phyloP scores from a whole-genome alignment of 345 rosid species.

The Syzygium jambos region DNA sequence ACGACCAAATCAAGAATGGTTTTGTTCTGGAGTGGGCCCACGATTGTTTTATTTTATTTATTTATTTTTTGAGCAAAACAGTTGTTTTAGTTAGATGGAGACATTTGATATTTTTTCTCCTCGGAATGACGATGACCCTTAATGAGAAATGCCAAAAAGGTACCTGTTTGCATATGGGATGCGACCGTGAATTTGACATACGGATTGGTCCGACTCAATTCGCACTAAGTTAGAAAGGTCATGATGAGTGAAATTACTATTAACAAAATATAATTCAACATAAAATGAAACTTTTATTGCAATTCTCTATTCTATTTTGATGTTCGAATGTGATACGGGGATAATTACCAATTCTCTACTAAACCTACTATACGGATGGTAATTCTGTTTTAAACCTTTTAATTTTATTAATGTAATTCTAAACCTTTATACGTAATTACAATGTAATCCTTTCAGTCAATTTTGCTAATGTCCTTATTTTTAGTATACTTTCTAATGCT shows the following conservation, averaged over 20 bases:
- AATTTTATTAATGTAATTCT: not conserved
- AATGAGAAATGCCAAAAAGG: not conserved
- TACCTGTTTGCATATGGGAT: not conserved
- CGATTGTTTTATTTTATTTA: no score
- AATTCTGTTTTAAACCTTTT: not conserved
- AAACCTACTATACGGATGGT: not conserved
- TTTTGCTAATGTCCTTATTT: not conserved
- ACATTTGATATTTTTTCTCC: not conserved
- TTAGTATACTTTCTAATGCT: no score
- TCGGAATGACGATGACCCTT: not conserved
- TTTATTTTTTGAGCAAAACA: no score
- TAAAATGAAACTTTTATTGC: not conserved
- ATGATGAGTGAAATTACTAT: not conserved
- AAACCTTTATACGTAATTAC: not conserved
- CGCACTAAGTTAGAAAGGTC: not conserved
- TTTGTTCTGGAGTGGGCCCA: not conserved
- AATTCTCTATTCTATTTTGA: not conserved
- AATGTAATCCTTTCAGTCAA: rapidly evolving
- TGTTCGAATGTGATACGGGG: rapidly evolving
- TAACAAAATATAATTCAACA: not conserved
- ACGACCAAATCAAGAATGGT: not conserved
- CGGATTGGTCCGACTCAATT: not conserved
- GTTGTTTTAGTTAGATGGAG: not conserved
- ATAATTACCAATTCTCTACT: not conserved
- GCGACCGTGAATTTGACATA: not conserved